phyloP scores from a whole-genome alignment of 192 early-diverging fungal genomes.

The Coemansia sp. region DNA sequence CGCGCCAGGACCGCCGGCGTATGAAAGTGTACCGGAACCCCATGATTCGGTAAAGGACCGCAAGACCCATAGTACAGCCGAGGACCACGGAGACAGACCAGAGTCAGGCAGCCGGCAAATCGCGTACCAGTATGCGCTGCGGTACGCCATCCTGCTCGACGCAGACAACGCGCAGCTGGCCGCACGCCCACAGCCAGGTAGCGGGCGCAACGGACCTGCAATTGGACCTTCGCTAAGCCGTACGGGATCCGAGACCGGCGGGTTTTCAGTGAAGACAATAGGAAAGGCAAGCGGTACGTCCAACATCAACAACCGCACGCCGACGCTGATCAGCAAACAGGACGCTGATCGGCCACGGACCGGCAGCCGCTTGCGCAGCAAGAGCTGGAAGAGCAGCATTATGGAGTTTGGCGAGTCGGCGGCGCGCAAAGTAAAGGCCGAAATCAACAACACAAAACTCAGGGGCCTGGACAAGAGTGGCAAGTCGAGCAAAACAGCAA shows the following conservation, averaged over 20 bases:
- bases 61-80: neutral
- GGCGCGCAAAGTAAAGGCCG: constrained; percentile 43
- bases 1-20: too few relatives aligned
- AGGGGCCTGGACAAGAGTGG: constrained; percentile 24
- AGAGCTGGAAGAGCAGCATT: constrained; percentile 41
- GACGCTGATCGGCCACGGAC: neutral
- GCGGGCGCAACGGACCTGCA: neutral
- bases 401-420: constrained; percentile 42
- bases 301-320: constrained; percentile 51
- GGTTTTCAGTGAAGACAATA: constrained; percentile 33
- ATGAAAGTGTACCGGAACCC: neutral
- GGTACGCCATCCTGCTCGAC: constrained; percentile 50
- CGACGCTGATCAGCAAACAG: constrained; percentile 30
- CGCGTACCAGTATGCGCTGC: constrained; percentile 53
- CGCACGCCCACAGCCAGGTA: constrained; percentile 24
- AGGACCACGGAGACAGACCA: neutral
- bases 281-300: constrained; percentile 41
- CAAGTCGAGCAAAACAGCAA: neutral
- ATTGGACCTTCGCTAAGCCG: constrained; percentile 6
- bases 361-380: constrained; percentile 4
- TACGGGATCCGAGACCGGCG: neutral
- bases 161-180: constrained; percentile 43
- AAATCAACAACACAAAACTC: constrained; percentile 27
- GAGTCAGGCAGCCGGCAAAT: constrained; percentile 21
- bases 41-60: neutral